Evolutionary conservation across 345 rosid genomes (phyloP).

Genomic region (Linum lewisii): DNA sequence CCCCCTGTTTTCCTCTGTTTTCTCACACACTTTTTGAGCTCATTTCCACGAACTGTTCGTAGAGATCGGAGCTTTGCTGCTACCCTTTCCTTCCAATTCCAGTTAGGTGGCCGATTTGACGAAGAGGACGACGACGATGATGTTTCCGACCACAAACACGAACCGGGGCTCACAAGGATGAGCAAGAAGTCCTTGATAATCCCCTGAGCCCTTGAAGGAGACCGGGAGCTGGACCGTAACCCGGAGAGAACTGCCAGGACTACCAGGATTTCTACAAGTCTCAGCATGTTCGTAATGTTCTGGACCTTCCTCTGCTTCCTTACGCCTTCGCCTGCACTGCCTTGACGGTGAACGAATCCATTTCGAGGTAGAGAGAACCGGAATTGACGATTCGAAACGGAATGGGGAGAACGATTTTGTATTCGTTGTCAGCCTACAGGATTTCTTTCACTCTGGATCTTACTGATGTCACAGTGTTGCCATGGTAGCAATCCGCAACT

Average conservation of each 20-base stretch:
- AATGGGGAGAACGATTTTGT: too few relatives aligned
- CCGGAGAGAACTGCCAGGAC: slow-evolving; percentile 51
- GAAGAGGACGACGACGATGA: slow-evolving; percentile 59
- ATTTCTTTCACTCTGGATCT: not conserved
- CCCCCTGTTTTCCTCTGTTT: slow-evolving; percentile 8
- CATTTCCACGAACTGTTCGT: slow-evolving; percentile 36
- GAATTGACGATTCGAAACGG: too few relatives aligned
- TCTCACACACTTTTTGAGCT: slow-evolving; percentile 25
- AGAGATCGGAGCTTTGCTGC: slow-evolving; percentile 26
- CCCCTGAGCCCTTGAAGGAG: slow-evolving; percentile 49
- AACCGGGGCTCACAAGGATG: slow-evolving; percentile 50
- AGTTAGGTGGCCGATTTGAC: slow-evolving; percentile 47
- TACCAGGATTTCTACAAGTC: slow-evolving; percentile 46
- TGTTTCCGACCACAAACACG: slow-evolving; percentile 71
- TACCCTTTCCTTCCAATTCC: slow-evolving; percentile 23
- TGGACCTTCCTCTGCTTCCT: slow-evolving; percentile 31
- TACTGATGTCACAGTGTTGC: not conserved
- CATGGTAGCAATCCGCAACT: not conserved
- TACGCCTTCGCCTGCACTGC: slow-evolving; percentile 46
- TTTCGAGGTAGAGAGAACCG: slow-evolving; percentile 13
- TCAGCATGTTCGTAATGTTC: slow-evolving; percentile 42
- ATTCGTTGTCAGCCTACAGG: too few relatives aligned
- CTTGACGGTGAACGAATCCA: slow-evolving; percentile 54
- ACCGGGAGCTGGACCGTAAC: slow-evolving; percentile 40
- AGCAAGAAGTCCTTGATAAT: slow-evolving; percentile 40